Conservation (phyloP, 2,329 filamentous ascomycete genomes). For the Cladosporium cucumerinum region DNA sequence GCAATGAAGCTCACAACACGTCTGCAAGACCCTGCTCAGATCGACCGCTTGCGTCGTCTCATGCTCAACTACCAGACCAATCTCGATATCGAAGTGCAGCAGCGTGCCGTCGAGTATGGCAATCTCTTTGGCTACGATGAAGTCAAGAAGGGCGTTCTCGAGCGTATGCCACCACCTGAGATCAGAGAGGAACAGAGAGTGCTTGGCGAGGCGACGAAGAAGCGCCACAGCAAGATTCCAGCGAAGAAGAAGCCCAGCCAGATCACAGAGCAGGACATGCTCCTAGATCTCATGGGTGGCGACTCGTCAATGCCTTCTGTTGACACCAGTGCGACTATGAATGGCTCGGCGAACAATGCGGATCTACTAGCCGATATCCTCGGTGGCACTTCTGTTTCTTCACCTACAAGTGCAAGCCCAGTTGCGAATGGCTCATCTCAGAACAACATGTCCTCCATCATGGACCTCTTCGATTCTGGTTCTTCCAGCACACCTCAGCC, state of each 20-base stretch:
- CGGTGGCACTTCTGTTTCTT: constrained; percentile 53
- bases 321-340: constrained; percentile 52
- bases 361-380: constrained; percentile 91
- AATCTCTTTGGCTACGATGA: constrained; percentile 91
- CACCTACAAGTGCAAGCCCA: constrained; percentile 39
- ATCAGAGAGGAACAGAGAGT: constrained; percentile 94
- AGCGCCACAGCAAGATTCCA: constrained; percentile 50
- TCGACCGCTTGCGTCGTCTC: constrained; percentile 78
- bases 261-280: constrained; percentile 83
- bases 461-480: constrained; percentile 75
- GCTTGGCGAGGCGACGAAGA: constrained; percentile 68
- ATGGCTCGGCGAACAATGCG: constrained; percentile 63
- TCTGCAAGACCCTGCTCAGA: constrained; percentile 75
- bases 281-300: constrained; percentile 89
- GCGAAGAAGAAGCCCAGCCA: constrained; percentile 75
- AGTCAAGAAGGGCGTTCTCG: constrained; percentile 82
- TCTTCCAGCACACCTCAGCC: constrained; percentile 40
- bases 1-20: constrained; percentile 93
- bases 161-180: constrained; percentile 96
- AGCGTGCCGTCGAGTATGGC: constrained; percentile 89
- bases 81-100: constrained; percentile 91
- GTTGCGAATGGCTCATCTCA: constrained; percentile 22
- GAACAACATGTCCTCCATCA: constrained; percentile 59
- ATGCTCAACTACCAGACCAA: constrained; percentile 77
- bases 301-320: constrained; percentile 57